A percentile compares a stretch with the other conserved stretches of the same genome.
Conservation (phyloP, 768 basidiomycete species). For the Amanita thiersii region DNA sequence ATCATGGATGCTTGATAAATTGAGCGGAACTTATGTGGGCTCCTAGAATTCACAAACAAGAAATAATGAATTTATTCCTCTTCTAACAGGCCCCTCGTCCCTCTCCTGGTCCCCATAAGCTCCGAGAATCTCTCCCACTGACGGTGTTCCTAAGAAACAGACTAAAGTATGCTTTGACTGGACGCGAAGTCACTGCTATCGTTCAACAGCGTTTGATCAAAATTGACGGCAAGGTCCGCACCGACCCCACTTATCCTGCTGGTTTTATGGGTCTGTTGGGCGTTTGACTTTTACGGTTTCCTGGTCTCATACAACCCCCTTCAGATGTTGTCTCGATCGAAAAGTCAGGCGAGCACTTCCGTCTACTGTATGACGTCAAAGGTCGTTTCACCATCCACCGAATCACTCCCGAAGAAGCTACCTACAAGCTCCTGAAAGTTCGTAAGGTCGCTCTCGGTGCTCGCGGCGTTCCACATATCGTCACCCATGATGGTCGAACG, state of each 20-base stretch:
- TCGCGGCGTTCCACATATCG: constrained; percentile 92
- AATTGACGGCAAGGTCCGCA: constrained; percentile 98
- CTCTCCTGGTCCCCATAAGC: constrained; percentile 98
- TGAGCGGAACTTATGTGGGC: constrained; percentile 90
- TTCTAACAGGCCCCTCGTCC: constrained; percentile 78
- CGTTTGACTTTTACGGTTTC: constrained; percentile 2
- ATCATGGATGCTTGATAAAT: constrained; percentile 99
- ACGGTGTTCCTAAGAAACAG: constrained; percentile 97
- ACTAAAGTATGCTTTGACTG: constrained; percentile 97
- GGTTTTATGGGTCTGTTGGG: constrained; percentile 85
- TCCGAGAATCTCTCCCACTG: constrained; percentile 95
- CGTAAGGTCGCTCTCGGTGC: constrained; percentile 85
- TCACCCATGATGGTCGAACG: constrained; percentile 99
- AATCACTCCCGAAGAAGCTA: constrained; percentile 95
- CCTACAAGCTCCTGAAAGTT: constrained; percentile 95
- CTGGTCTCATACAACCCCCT: neutral
- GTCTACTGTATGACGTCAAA: constrained; percentile 98
- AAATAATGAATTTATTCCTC: constrained; percentile 8
- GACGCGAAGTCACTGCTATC: constrained; percentile 91
- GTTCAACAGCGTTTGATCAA: constrained; percentile 96
- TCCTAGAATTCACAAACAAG: neutral
- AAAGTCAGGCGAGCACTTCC: constrained; percentile 99
- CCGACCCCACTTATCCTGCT: constrained; percentile 92
- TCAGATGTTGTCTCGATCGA: constrained; percentile 94
- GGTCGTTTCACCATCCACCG: constrained; percentile 99